Conservation (phyloP, 441 rosid genomes). For the Brassica balearica region DNA sequence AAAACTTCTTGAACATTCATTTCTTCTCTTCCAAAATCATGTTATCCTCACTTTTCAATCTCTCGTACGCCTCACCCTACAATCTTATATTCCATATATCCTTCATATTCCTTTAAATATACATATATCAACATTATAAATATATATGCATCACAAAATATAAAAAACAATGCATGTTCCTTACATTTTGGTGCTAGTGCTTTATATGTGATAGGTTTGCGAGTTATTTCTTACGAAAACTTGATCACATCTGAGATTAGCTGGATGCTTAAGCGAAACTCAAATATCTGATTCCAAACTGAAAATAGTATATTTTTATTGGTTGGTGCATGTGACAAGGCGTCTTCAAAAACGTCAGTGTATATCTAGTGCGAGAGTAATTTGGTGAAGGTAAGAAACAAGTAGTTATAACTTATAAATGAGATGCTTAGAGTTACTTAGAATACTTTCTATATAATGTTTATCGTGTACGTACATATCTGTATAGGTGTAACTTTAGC, state of each 20-base stretch:
- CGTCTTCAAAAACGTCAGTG: slow-evolving; percentile 27
- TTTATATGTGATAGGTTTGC: neutral
- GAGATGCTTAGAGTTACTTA: slow-evolving; percentile 9
- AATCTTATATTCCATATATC: slow-evolving; percentile 15
- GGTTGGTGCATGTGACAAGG: slow-evolving; percentile 36
- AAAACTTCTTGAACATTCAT: slow-evolving; percentile 44
- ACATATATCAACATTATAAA: neutral
- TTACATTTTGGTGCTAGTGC: neutral
- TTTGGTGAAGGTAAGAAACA: slow-evolving; percentile 12
- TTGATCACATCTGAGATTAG: neutral
- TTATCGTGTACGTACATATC: slow-evolving; percentile 23
- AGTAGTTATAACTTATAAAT: neutral
- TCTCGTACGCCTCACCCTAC: slow-evolving; percentile 28
- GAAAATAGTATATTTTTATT: neutral
- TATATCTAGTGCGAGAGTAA: slow-evolving; percentile 17
- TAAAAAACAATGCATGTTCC: neutral
- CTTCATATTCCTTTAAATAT: neutral
- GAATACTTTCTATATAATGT: slow-evolving; percentile 19
- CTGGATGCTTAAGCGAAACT: slow-evolving; percentile 16
- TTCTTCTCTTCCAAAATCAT: slow-evolving; percentile 41
- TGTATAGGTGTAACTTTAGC: slow-evolving; percentile 29
- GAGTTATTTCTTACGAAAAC: neutral
- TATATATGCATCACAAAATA: neutral
- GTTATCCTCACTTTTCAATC: slow-evolving; percentile 34
- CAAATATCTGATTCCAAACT: neutral